phyloP scores from a whole-genome alignment of 768 basidiomycete species.

The Russula sp. region DNA sequence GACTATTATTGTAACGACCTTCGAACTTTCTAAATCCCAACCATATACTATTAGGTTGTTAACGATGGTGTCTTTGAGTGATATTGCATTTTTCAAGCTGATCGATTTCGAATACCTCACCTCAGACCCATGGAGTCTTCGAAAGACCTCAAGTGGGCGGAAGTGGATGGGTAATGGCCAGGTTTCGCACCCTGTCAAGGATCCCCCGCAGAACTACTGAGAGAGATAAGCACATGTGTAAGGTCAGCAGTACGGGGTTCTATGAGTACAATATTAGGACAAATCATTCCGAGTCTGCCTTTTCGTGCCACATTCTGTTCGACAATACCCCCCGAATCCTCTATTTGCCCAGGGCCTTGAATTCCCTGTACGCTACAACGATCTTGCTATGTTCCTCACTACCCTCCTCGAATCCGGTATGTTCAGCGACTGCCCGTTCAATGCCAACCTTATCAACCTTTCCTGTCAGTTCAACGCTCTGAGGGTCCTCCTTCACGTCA shows the following conservation, averaged over 20 bases:
- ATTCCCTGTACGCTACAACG: conserved; percentile 24
- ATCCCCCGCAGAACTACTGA: background rate
- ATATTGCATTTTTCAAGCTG: background rate
- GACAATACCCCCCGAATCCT: background rate
- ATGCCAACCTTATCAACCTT: conserved; percentile 29
- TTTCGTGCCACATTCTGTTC: background rate
- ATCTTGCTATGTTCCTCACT: conserved; percentile 26
- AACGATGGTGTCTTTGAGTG: too few species aligned
- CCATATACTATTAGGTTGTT: background rate
- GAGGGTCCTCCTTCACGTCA: conserved; percentile 32
- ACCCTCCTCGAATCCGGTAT: conserved; percentile 29
- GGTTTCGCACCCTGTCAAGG: background rate
- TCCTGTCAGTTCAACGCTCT: conserved; percentile 31
- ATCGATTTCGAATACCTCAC: background rate
- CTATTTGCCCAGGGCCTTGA: conserved; percentile 15
- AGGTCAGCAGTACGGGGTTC: background rate
- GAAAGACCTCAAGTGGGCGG: too few species aligned
- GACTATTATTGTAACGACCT: conserved; percentile 1
- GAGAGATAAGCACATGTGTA: background rate
- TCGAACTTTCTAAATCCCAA: background rate
- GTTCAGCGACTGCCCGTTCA: conserved; percentile 28
- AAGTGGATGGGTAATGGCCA: too few species aligned
- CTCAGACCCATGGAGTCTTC: too few species aligned
- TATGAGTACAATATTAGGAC: background rate
- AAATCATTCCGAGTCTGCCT: background rate